A percentile compares a stretch with the other conserved stretches of the same genome.
phyloP scores from a whole-genome alignment of 306 rosid genomes.

The Quercus engelmannii region DNA sequence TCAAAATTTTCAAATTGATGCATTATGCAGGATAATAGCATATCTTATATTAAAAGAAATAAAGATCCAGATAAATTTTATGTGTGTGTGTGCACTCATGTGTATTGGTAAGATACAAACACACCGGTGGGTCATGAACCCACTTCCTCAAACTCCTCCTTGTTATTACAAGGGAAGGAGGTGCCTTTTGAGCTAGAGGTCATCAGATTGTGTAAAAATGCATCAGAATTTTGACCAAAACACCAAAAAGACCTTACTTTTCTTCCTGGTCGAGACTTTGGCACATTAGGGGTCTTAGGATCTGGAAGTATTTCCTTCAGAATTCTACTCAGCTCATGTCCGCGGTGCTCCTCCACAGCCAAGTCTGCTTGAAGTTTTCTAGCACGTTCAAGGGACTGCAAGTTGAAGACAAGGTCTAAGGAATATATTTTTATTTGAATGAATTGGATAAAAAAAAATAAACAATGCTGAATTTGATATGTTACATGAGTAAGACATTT shows the following conservation, averaged over 20 bases:
- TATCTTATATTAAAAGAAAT: not conserved
- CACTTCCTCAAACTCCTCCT: too few relatives aligned
- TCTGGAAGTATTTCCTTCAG: constrained; percentile 83
- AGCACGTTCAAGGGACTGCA: constrained; percentile 81
- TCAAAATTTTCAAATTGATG: too few relatives aligned
- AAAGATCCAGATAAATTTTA: not conserved
- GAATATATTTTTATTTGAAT: constrained; percentile 11
- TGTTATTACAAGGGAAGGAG: too few relatives aligned
- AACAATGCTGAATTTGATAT: not conserved
- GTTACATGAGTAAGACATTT: not conserved
- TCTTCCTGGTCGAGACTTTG: constrained; percentile 63
- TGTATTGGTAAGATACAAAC: too few relatives aligned
- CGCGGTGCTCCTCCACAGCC: constrained; percentile 88
- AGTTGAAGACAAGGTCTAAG: constrained; percentile 20
- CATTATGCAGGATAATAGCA: not conserved
- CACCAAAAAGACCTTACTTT: constrained; percentile 44
- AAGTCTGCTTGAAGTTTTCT: constrained; percentile 78
- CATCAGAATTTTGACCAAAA: constrained; percentile 4
- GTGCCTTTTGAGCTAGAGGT: too few relatives aligned
- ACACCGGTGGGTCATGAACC: too few relatives aligned
- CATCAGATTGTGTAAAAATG: not conserved
- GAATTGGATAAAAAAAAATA: constrained; percentile 1
- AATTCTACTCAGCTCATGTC: constrained; percentile 76
- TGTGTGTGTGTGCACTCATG: too few relatives aligned
- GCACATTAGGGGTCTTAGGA: constrained; percentile 62